Evolutionary conservation across 345 rosid species (phyloP).

Genomic region (Arabis alpina): DNA sequence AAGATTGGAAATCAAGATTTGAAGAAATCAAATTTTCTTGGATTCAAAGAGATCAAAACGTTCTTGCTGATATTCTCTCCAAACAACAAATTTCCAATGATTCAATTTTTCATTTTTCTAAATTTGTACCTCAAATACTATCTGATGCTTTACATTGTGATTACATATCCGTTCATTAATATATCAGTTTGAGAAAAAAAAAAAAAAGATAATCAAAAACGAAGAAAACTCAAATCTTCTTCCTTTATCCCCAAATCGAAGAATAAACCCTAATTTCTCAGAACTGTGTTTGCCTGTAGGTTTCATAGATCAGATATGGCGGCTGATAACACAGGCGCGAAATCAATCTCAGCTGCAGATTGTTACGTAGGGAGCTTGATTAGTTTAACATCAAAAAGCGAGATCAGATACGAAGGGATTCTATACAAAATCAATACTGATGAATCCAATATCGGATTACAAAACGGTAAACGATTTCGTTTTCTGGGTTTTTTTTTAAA

Average conservation of each 20-base stretch:
- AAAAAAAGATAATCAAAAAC: conserved; percentile 32
- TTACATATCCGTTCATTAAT: too few species aligned
- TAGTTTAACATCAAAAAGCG: conserved; percentile 93
- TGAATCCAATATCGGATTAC: conserved; percentile 92
- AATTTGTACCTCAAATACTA: too few species aligned
- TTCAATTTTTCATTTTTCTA: too few species aligned
- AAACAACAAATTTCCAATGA: too few species aligned
- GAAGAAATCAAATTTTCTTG: too few species aligned
- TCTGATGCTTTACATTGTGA: too few species aligned
- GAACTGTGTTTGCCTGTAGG: too few species aligned
- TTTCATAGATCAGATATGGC: conserved; percentile 53
- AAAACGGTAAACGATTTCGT: conserved; percentile 57
- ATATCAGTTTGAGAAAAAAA: too few species aligned
- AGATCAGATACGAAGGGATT: conserved; percentile 94
- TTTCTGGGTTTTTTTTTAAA: neutral
- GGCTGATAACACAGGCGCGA: conserved; percentile 59
- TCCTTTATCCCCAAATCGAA: conserved; percentile 33
- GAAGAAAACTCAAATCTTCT: conserved; percentile 20
- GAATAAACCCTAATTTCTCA: conserved; percentile 48
- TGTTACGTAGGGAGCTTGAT: conserved; percentile 96
- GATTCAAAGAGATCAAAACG: too few species aligned
- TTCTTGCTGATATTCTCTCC: too few species aligned
- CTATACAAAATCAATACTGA: conserved; percentile 92
- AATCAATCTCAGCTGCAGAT: conserved; percentile 76
- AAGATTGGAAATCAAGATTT: too few species aligned